Conservation (phyloP, 331 rosid genomes). For the Telfairia occidentalis region DNA sequence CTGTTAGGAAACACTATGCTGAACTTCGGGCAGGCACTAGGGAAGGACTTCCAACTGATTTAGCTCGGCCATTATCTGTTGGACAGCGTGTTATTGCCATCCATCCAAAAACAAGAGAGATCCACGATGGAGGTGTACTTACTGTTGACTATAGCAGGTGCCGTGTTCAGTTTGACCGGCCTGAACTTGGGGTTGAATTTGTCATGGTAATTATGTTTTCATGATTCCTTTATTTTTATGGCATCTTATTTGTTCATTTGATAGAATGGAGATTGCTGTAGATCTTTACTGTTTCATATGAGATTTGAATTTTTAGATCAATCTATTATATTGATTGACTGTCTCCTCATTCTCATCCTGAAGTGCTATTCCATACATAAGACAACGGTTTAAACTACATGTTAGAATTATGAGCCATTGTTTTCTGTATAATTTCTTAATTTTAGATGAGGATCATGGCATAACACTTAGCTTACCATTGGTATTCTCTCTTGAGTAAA, state of each 20-base stretch:
- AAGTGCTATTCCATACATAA: not conserved
- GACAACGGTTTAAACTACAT: not conserved
- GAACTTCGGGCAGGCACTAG: conserved; percentile 69
- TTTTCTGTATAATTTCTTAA: not conserved
- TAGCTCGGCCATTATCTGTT: conserved; percentile 72
- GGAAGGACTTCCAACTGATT: conserved; percentile 84
- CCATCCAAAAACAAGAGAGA: conserved; percentile 67
- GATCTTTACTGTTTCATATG: not conserved
- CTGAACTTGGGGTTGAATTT: conserved; percentile 73
- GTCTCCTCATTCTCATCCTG: not conserved
- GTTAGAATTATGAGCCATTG: not conserved
- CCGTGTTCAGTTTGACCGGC: conserved; percentile 70
- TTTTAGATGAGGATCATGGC: not conserved
- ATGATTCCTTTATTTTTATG: not conserved
- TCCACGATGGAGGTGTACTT: conserved; percentile 73
- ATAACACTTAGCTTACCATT: not conserved
- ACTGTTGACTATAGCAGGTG: conserved; percentile 58
- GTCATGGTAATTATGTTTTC: conserved; percentile 52
- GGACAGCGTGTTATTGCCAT: conserved; percentile 77
- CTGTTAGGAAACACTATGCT: conserved; percentile 79
- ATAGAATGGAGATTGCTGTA: not conserved
- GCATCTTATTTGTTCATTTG: not conserved
- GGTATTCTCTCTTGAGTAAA: not conserved
- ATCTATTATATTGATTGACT: too few species aligned
- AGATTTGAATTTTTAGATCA: too few species aligned